Percentiles rank a stretch among this genome's conserved stretches.
Evolutionary conservation across 768 basidiomycete species (phyloP).

Genomic region (Leccinum subgranulosum): DNA sequence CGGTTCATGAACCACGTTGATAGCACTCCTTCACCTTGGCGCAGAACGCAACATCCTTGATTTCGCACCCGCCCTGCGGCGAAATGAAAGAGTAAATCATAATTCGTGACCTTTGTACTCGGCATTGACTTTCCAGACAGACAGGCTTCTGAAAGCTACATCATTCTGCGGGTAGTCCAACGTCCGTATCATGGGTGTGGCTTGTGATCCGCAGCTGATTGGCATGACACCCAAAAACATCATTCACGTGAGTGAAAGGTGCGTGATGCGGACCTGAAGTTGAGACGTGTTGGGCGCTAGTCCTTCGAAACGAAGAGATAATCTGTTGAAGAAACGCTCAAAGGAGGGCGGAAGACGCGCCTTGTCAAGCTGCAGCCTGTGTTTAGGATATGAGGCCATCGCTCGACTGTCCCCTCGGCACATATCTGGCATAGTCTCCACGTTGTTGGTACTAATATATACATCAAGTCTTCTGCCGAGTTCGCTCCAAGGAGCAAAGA

Average conservation of each 20-base stretch:
- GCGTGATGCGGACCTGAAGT: conserved; percentile 34
- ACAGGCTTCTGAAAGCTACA: conserved; percentile 50
- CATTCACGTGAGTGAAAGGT: conserved; percentile 54
- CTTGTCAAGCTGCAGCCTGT: conserved; percentile 23
- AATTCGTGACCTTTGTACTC: conserved; percentile 55
- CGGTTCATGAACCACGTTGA: conserved; percentile 51
- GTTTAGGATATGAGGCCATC: not conserved
- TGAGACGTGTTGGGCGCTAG: conserved; percentile 42
- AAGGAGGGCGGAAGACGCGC: conserved; percentile 49
- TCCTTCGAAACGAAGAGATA: conserved; percentile 69
- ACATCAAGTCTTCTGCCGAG: conserved; percentile 2
- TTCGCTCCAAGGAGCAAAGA: conserved; percentile 2
- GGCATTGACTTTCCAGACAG: conserved; percentile 61
- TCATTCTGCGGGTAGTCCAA: conserved; percentile 65
- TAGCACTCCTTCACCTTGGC: conserved; percentile 63
- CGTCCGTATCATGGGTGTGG: conserved; percentile 36
- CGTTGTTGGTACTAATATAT: conserved; percentile 15
- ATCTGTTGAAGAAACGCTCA: conserved; percentile 51
- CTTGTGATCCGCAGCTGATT: not conserved
- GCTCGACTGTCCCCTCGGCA: conserved; percentile 2
- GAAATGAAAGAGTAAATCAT: conserved; percentile 68
- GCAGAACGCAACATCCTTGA: conserved; percentile 54
- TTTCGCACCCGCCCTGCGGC: conserved; percentile 50
- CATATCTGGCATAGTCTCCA: not conserved
- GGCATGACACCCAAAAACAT: conserved; percentile 45